Evolutionary conservation across 176 grass and related monocot species (phyloP).

Genomic region (Musa troglodytarum): DNA sequence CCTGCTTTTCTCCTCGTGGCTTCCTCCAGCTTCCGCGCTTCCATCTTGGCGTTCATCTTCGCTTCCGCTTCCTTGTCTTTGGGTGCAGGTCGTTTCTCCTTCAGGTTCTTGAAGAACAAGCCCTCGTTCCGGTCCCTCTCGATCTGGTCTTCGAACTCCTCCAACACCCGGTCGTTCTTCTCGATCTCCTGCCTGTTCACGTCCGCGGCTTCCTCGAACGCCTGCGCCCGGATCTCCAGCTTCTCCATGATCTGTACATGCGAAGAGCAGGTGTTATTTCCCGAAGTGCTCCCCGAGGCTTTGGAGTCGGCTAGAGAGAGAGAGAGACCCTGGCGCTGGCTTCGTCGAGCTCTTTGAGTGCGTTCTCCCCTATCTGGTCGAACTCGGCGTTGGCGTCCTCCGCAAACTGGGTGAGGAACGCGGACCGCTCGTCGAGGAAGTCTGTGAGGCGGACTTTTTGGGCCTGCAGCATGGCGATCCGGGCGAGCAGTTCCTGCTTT

Average conservation of each 20-base stretch:
- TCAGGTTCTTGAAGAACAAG: conserved; percentile 84
- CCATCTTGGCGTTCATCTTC: conserved; percentile 40
- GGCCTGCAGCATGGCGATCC: conserved; percentile 72
- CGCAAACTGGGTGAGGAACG: conserved; percentile 64
- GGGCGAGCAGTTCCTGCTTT: conserved; percentile 60
- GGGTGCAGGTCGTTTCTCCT: conserved; percentile 37
- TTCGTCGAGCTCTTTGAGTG: conserved; percentile 66
- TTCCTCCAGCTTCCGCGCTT: conserved; percentile 56
- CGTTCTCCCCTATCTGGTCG: conserved; percentile 67
- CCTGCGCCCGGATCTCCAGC: conserved; percentile 63
- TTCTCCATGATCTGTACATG: conserved; percentile 60
- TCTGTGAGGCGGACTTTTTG: conserved; percentile 64
- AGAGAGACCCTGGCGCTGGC: conserved; percentile 51
- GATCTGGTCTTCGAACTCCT: conserved; percentile 77
- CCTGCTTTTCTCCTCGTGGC: conserved; percentile 40
- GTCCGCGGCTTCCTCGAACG: conserved; percentile 63
- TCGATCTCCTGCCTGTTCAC: conserved; percentile 66
- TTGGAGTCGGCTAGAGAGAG: not conserved
- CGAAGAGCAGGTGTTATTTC: too few relatives aligned
- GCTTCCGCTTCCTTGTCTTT: conserved; percentile 15
- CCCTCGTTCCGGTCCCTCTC: conserved; percentile 68
- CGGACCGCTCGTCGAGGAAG: conserved; percentile 67
- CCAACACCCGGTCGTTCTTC: conserved; percentile 66
- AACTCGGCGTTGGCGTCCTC: conserved; percentile 69
- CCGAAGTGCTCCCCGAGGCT: too few relatives aligned